These are phyloP conservation scores for Candida parachauliodes DNA, from an alignment of 805 yeast genomes.

Conservation along the genomic window DNA sequence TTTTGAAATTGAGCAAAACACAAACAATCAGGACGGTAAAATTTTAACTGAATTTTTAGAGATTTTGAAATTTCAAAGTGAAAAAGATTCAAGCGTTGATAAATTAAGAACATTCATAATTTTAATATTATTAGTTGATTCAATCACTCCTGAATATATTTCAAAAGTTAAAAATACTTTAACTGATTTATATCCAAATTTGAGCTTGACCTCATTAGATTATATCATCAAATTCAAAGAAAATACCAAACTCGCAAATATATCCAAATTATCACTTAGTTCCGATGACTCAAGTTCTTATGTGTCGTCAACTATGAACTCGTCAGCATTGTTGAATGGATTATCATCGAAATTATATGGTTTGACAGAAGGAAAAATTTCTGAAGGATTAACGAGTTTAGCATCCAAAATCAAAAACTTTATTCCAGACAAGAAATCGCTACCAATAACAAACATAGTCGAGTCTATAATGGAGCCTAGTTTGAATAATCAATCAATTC, in stretches of 20 bases:
- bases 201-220: conserved; percentile 61
- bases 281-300: conserved; percentile 11
- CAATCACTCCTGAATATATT: conserved; percentile 29
- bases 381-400: conserved; percentile 86
- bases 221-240: conserved; percentile 84
- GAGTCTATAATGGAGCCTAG: conserved; percentile 88
- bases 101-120: conserved; percentile 87
- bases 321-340: conserved; percentile 65
- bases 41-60: conserved; percentile 58
- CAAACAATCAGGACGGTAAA: conserved; percentile 58
- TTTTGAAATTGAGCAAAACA: conserved; percentile 90
- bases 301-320: conserved; percentile 36
- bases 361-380: conserved; percentile 74
- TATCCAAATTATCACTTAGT: conserved; percentile 15
- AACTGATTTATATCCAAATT: conserved; percentile 41
- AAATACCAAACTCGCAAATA: conserved; percentile 20
- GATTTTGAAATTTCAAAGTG: conserved; percentile 47
- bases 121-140: conserved; percentile 55
- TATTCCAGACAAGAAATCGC: conserved; percentile 80
- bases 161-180: conserved; percentile 64
- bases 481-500: conserved; percentile 59
- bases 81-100: conserved; percentile 64
- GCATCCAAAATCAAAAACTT: conserved; percentile 84
- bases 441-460: conserved; percentile 87
- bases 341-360: conserved; percentile 76